Base-by-base conservation (phyloP, 169 alveolate species). In the Plasmodium relictum region DNA sequence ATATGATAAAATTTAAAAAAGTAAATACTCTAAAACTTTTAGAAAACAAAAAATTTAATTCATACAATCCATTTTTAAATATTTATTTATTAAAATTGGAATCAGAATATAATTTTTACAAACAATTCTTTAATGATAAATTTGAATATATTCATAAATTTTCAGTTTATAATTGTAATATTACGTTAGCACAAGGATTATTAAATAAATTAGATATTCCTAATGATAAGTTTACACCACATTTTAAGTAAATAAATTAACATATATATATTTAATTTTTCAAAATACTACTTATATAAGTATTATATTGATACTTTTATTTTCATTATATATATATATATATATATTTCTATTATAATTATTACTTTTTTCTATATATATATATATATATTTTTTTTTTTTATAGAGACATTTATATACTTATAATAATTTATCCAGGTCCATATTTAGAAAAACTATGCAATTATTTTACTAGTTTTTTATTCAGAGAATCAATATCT, bases 171-270 rank as follows among this genome's bases (percentile, higher is more conserved):
- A 66, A 80, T 24, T 65, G 83, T 26, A 80, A 66, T 31, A 54
- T 80, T 20, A 39, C 66, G 18, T 59, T 80, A n/a, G 39, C 89
- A 0, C 66, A 80, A 14, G 78, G 66, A 42, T 80, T 70, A n/a
- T 22, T 80, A 9, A 52, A 41, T 62, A 80, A 44, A 45, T 80
- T 65, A 6, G 39, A 65, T 52, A 80, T 80, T 18, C 89, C 89
- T 9, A 69, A 80, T 20, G 89, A 80, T 69, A 65, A 65, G 22
- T 80, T 80, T 63, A 80, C 89, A 22, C 71, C 89, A 3, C 89
- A 80, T 61, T 80, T 63, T 39, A 80, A 63, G 89, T 80, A 59
- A 66, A 56, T 24, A 12, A 10, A 31, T 18, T n/a, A 22, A 2
- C 70, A 61, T 18, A 9, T 50, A 9, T 73, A 18, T 8, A 9